phyloP scores from a whole-genome alignment of 2,329 filamentous ascomycete genomes.

The Trichophyton equinum region DNA sequence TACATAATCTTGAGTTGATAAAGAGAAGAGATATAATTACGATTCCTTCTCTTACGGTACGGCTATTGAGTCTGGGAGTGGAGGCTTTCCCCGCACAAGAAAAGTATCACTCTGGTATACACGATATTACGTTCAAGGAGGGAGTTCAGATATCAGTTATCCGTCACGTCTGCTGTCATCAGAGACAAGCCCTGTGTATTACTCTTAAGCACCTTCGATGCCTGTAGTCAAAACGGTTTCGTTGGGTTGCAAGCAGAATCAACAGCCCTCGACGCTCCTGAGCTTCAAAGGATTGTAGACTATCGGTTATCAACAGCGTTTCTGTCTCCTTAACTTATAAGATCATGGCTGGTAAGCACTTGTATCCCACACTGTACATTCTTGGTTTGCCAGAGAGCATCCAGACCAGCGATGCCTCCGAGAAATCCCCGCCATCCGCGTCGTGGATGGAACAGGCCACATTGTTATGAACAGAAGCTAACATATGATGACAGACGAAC shows the following conservation, averaged over 20 bases:
- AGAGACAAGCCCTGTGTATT: conserved; percentile 24
- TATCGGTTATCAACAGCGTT: conserved; percentile 19
- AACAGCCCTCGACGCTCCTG: conserved; percentile 9
- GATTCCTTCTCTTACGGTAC: neutral
- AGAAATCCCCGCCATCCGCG: neutral
- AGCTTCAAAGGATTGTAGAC: conserved; percentile 25
- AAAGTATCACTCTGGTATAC: neutral
- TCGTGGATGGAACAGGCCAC: neutral
- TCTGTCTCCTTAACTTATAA: conserved; percentile 15
- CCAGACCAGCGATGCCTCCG: neutral
- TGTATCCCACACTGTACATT: conserved; percentile 19
- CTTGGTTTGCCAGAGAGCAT: neutral
- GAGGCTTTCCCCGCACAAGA: neutral
- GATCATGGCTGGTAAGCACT: conserved; percentile 51
- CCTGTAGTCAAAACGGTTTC: conserved; percentile 25
- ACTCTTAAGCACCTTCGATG: conserved; percentile 27
- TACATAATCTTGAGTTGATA: neutral
- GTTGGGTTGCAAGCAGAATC: conserved; percentile 12
- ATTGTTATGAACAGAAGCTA: conserved; percentile 7
- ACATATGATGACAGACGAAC: conserved; percentile 50
- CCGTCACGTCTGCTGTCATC: conserved; percentile 21
- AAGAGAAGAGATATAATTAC: neutral
- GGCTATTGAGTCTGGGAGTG: neutral
- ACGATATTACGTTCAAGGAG: conserved; percentile 7
- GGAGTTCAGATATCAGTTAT: conserved; percentile 18